Evolutionary conservation across 805 yeast genomes (phyloP), one percentile per base, ranked within the genome.

Genomic region (Teunomyces tritomae): DNA sequence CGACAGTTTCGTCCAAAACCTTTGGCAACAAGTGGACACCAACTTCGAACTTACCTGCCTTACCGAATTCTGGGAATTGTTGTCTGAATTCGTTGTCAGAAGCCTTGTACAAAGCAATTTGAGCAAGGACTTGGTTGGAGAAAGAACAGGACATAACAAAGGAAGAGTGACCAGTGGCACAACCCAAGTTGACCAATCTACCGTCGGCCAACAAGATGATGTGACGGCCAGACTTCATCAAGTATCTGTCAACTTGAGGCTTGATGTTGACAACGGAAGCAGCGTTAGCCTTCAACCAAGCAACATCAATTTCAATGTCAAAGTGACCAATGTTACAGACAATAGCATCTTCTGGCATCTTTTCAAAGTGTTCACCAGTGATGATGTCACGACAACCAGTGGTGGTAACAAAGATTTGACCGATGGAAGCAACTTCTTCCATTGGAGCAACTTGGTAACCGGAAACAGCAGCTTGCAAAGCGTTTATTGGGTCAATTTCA

Each of bases 241-340:
- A 79, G 85, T 75, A 92, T 80, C 99, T 89, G 87, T 92, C 99
- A 67, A 92, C 99, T 79, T 91, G 97, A 65, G 98, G 97, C 82
- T 92, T 92, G 78, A 92, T 91, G 89, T 91, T 90, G 70, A 89
- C 92, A 71, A 86, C 91, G 63, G 89, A 89, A 73, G 78, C 82
- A 65, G 97, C 96, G 76, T 90, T 89, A 51, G 84, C 87, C 84
- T 90, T 90, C 74, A 92, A 82, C 97, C 97, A 91, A 68, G 98
- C 98, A 64, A 92, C 98, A 76, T 92, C 99, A 64, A 92, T 94
- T 83, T 92, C 99, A 68, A 94, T 89, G 77, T 92, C 99, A 64
- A 92, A 92, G 80, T 92, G 99, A 74, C 99, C 99, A 78, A 92
- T 92, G 95, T 92, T 92, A 80, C 97, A 94, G 57, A 92, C 99